Evolutionary conservation across 1,139 yeast genomes (phyloP).

Genomic region (Hyphopichia wangnamkhiaoensis): DNA sequence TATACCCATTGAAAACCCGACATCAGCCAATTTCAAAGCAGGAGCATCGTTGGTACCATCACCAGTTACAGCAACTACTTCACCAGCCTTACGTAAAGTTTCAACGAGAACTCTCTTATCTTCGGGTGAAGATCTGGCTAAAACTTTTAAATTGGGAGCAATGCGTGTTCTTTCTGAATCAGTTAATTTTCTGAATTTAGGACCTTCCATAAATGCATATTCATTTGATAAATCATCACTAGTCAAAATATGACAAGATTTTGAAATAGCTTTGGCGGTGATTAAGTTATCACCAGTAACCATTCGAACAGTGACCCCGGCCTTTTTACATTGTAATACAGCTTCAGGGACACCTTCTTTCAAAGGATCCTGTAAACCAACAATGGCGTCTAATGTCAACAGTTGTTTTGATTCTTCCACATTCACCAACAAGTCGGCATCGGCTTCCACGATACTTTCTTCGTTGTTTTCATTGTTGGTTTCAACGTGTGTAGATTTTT

Average conservation of each 20-base stretch:
- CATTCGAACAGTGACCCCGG: conserved; percentile 96
- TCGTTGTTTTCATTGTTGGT: conserved; percentile 4
- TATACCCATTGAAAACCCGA: conserved; percentile 93
- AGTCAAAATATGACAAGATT: conserved; percentile 76
- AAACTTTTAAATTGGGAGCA: conserved; percentile 74
- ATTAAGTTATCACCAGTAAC: conserved; percentile 93
- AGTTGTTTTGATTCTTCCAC: conserved; percentile 29
- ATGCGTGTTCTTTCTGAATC: conserved; percentile 56
- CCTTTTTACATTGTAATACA: conserved; percentile 77
- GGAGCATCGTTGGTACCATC: conserved; percentile 98
- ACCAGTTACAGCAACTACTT: conserved; percentile 98
- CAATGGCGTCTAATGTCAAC: conserved; percentile 64
- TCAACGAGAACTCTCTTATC: conserved; percentile 88
- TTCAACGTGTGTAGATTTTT: not conserved
- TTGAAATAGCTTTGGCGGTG: conserved; percentile 90
- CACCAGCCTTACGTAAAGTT: conserved; percentile 76
- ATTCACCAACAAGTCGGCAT: conserved; percentile 46
- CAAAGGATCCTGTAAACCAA: conserved; percentile 94
- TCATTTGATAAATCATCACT: conserved; percentile 54
- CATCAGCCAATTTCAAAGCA: conserved; percentile 89
- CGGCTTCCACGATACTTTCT: conserved; percentile 41
- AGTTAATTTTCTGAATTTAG: conserved; percentile 70
- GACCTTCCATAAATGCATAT: conserved; percentile 87
- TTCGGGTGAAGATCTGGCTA: conserved; percentile 95
- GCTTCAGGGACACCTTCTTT: conserved; percentile 90